Evolutionary conservation across 768 basidiomycete species (phyloP).

Genomic region (Leccinum obscurum): DNA sequence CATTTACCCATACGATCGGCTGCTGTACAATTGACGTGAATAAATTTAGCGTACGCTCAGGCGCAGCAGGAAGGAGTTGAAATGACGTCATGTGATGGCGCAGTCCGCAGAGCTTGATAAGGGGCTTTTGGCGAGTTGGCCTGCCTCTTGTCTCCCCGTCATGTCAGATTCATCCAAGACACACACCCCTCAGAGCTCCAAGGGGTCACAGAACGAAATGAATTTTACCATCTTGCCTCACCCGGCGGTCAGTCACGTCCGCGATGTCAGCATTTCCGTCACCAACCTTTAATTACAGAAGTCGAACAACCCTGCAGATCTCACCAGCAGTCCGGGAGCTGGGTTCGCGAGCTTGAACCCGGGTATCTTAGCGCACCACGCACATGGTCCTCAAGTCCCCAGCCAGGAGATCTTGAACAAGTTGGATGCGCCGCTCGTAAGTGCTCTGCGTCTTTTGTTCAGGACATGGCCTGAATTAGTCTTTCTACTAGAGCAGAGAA

Average conservation of each 20-base stretch:
- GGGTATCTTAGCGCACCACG: constrained; percentile 45
- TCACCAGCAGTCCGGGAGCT: constrained; percentile 36
- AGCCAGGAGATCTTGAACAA: constrained; percentile 43
- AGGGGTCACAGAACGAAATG: constrained; percentile 33
- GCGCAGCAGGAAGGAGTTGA: background rate
- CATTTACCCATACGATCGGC: constrained; percentile 1
- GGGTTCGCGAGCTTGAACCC: constrained; percentile 38
- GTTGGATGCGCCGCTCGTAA: constrained; percentile 46
- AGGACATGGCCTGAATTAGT: background rate
- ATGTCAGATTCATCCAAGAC: constrained; percentile 21
- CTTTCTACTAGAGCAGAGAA: constrained; percentile 44
- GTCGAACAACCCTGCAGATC: constrained; percentile 60
- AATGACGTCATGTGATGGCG: constrained; percentile 20
- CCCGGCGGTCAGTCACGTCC: constrained; percentile 49
- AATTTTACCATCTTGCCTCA: constrained; percentile 57
- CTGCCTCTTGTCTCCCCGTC: background rate
- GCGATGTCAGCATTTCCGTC: background rate
- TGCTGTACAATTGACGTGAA: constrained; percentile 4
- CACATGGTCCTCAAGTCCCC: constrained; percentile 53
- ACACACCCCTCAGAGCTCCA: background rate
- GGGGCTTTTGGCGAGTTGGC: background rate
- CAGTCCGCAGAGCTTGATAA: constrained; percentile 7
- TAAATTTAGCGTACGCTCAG: background rate
- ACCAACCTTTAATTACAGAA: constrained; percentile 37
- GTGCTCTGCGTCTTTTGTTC: background rate